Conservation (phyloP, 192 early-diverging fungal genomes). For the Dimargaris xerosporica region DNA sequence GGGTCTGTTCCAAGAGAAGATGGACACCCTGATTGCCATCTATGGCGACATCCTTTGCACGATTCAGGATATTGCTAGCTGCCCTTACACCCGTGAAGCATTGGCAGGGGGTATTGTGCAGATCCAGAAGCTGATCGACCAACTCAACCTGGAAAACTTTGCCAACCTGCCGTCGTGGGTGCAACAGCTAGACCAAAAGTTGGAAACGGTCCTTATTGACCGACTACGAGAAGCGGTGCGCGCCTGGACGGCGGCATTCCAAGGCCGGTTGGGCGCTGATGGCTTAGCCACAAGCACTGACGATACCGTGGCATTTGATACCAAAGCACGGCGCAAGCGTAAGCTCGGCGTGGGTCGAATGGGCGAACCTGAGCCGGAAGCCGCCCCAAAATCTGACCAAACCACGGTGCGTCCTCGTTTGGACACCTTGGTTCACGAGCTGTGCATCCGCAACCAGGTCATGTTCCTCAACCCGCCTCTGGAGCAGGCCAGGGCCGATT, state of each 20-base stretch:
- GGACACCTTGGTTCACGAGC: constrained; percentile 64
- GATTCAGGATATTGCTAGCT: constrained; percentile 72
- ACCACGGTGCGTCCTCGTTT: constrained; percentile 19
- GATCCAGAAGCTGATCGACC: constrained; percentile 84
- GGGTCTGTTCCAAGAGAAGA: constrained; percentile 91
- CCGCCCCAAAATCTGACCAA: background rate
- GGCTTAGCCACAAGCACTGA: constrained; percentile 21
- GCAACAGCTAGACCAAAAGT: constrained; percentile 51
- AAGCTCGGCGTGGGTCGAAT: constrained; percentile 11
- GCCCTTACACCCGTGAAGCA: constrained; percentile 49
- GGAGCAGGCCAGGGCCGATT: constrained; percentile 78
- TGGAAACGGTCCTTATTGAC: constrained; percentile 57
- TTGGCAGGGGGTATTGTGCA: constrained; percentile 56
- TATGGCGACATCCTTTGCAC: constrained; percentile 66
- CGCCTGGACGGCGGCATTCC: constrained; percentile 55
- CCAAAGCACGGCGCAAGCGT: constrained; percentile 20
- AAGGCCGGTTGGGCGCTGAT: constrained; percentile 28
- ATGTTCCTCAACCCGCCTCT: constrained; percentile 95
- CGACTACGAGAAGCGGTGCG: constrained; percentile 67
- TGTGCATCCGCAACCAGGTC: constrained; percentile 84
- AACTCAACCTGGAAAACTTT: constrained; percentile 84
- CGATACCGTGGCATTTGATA: constrained; percentile 17
- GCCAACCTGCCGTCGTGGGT: constrained; percentile 92
- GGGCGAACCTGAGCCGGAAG: constrained; percentile 27
- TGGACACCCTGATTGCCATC: constrained; percentile 60